Base-by-base conservation (phyloP, 2,329 filamentous ascomycete species). In the Paecilomyces sp. region DNA sequence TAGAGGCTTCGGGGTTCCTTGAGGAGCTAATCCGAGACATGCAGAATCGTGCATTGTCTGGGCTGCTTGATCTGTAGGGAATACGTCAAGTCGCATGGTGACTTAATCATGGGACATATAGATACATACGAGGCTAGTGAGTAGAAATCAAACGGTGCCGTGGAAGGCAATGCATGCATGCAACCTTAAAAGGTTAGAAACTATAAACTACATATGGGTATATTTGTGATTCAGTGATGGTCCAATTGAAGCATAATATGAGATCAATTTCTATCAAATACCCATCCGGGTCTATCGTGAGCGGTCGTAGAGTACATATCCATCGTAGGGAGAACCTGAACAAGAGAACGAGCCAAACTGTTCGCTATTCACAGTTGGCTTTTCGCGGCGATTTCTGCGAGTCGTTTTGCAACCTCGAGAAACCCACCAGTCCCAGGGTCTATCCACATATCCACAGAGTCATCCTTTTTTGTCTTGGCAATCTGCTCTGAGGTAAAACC, bases 401-500 rank as follows among this genome's bases (percentile, higher is more conserved):
- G 15, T n/a, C 25, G 22, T 30, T 6, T 6, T 4, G 51, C 51
- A 30, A 53, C 28, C 28, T 53, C 77, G 34, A 79, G 56, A 57
- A 83, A 78, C 1, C 69, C 86, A 13, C 74, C 77, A 59, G 83
- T 79, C 7, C 68, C 74, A 61, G 75, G 65, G 5, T 67, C 69
- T 28, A 87, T 63, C 82, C 83, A 85, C 31, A 86, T 64, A 70
- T 88, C 85, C 9, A 88, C 84, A 79, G 83, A 86, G 6, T 70
- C 77, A 59, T 77, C 82, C 28, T 81, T 81, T 55, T 80, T 76
- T 58, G 74, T 72, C 60, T 81, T 80, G 51, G 77, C 74, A 30
- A 82, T 77, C n/a, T 80, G 73, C 8, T 82, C 80, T 24, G 63
- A 57, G 11, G 64, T 65, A 82, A 83, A 88, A 12, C 77, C 79